A percentile compares a stretch with the other conserved stretches of the same genome.
These are phyloP conservation scores for Sporothrix pallida DNA, from an alignment of 2,329 filamentous ascomycete species.

Conservation along the genomic window DNA sequence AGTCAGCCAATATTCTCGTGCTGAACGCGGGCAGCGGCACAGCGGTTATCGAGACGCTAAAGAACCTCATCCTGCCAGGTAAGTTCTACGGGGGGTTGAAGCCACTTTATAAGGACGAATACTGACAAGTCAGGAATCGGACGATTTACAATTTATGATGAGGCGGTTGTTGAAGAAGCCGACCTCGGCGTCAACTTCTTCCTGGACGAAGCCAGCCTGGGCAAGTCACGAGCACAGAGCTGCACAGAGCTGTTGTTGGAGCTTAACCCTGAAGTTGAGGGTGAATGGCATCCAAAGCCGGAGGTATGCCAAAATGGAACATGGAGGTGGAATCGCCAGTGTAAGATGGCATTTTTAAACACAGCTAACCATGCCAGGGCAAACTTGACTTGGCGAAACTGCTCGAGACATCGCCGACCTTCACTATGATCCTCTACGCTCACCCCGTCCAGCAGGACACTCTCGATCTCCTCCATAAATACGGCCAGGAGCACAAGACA, in stretches of 20 bases:
- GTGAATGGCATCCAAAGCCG: slow-evolving; percentile 66
- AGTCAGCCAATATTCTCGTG: slow-evolving; percentile 88
- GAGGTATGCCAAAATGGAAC: slow-evolving; percentile 46
- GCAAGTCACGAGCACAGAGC: slow-evolving; percentile 77
- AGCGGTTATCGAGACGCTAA: slow-evolving; percentile 87
- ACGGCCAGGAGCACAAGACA: slow-evolving; percentile 62
- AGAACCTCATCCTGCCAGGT: slow-evolving; percentile 95
- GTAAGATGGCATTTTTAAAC: neutral
- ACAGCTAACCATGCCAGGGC: neutral
- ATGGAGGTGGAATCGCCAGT: neutral
- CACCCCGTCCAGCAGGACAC: slow-evolving; percentile 55
- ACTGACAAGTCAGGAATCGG: slow-evolving; percentile 68
- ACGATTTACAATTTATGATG: slow-evolving; percentile 87
- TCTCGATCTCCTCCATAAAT: slow-evolving; percentile 53
- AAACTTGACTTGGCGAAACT: slow-evolving; percentile 41
- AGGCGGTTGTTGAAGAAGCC: slow-evolving; percentile 73
- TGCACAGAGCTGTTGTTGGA: slow-evolving; percentile 79
- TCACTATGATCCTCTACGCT: slow-evolving; percentile 62
- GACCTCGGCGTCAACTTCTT: slow-evolving; percentile 98
- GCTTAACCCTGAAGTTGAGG: slow-evolving; percentile 89
- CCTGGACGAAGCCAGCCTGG: slow-evolving; percentile 77
- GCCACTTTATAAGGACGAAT: too few relatives aligned
- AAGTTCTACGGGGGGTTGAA: slow-evolving; percentile 35
- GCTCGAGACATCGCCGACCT: slow-evolving; percentile 50
- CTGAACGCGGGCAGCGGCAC: slow-evolving; percentile 87